Percentiles rank a stretch among this genome's conserved stretches.
Conservation (phyloP, 1,284 basidiomycete species). For the Apiotrichum porosum region DNA sequence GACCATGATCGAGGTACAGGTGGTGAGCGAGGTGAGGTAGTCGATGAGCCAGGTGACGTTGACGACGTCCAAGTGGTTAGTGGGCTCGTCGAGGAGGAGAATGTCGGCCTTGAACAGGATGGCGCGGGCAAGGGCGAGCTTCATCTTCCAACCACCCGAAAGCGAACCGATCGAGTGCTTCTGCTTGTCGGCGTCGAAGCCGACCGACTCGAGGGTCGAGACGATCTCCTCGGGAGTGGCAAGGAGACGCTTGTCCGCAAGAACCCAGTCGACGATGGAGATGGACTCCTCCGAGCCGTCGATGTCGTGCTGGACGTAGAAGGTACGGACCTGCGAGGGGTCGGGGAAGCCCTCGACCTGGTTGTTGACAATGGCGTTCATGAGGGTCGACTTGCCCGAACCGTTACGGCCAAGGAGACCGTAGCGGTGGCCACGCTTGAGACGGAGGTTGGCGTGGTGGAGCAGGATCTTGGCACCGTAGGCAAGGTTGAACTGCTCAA, state of each 20-base stretch:
- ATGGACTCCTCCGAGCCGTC: slow-evolving; percentile 92
- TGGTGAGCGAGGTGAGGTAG: slow-evolving; percentile 83
- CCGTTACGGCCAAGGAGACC: slow-evolving; percentile 98
- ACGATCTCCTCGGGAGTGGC: slow-evolving; percentile 66
- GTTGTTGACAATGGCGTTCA: slow-evolving; percentile 92
- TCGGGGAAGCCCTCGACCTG: slow-evolving; percentile 98
- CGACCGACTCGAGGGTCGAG: slow-evolving; percentile 80
- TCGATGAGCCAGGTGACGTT: slow-evolving; percentile 95
- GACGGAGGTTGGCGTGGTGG: slow-evolving; percentile 90
- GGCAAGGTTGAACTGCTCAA: slow-evolving; percentile 85
- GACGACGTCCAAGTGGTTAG: slow-evolving; percentile 96
- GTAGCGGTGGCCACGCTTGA: slow-evolving; percentile 98
- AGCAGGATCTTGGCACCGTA: slow-evolving; percentile 98
- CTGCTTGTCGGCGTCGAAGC: slow-evolving; percentile 85
- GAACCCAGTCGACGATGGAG: slow-evolving; percentile 82
- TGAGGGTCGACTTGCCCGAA: slow-evolving; percentile 96
- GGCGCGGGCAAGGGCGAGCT: slow-evolving; percentile 94
- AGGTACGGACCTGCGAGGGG: slow-evolving; percentile 79
- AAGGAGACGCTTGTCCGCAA: slow-evolving; percentile 77
- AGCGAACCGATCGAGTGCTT: slow-evolving; percentile 78
- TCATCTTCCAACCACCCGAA: slow-evolving; percentile 99
- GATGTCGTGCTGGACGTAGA: slow-evolving; percentile 99
- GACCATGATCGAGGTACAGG: slow-evolving; percentile 95
- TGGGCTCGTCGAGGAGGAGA: slow-evolving; percentile 92
- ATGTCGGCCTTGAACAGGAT: slow-evolving; percentile 99